phyloP scores from a whole-genome alignment of 202 grass and related monocot genomes.

The Zizania palustris region DNA sequence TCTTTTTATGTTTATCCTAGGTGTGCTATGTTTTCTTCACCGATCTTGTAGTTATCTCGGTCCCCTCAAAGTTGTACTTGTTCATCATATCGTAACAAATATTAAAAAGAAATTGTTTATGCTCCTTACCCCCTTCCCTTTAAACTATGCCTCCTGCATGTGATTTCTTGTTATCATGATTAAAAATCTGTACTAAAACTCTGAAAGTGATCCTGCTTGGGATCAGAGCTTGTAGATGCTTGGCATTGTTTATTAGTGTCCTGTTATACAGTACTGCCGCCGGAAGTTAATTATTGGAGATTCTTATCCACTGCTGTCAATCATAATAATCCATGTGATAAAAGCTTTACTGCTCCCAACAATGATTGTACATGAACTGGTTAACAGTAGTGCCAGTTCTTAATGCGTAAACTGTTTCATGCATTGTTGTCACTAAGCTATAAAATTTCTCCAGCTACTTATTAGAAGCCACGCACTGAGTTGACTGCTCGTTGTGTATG shows the following conservation, averaged over 20 bases:
- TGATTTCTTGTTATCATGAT: conserved; percentile 40
- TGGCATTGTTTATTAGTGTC: conserved; percentile 36
- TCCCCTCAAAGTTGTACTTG: conserved; percentile 56
- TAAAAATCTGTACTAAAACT: conserved; percentile 19
- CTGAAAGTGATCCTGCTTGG: conserved; percentile 45
- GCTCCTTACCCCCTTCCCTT: conserved; percentile 11
- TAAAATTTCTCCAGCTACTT: not conserved
- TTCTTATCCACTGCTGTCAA: conserved; percentile 53
- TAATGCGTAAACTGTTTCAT: not conserved
- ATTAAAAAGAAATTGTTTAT: conserved; percentile 43
- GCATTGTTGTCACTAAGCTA: not conserved
- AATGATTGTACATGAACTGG: conserved; percentile 27
- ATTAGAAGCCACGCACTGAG: conserved; percentile 7
- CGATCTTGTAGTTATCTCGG: conserved; percentile 53
- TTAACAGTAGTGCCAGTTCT: not conserved
- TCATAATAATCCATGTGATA: conserved; percentile 53
- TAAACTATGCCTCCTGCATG: conserved; percentile 41
- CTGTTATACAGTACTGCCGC: conserved; percentile 34
- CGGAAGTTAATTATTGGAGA: conserved; percentile 46
- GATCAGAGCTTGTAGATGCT: conserved; percentile 37
- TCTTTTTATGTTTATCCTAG: conserved; percentile 38
- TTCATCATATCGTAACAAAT: conserved; percentile 52
- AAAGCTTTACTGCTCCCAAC: conserved; percentile 43
- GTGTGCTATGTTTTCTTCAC: conserved; percentile 51
- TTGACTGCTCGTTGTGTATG: not conserved